Conservation (phyloP, 129 eudicot species). For the Cynara cardunculus region DNA sequence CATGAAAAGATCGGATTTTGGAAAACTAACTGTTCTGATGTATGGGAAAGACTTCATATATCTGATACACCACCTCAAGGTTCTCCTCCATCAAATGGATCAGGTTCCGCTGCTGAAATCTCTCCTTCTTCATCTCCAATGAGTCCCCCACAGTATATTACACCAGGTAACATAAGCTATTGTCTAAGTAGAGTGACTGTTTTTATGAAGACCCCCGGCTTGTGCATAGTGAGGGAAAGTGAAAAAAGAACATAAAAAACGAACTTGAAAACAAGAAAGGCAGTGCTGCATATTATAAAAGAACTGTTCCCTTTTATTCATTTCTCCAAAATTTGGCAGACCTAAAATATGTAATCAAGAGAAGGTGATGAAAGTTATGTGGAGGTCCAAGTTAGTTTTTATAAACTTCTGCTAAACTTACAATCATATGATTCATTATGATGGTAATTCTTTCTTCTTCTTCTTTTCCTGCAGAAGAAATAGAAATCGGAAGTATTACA, state of each 20-base stretch:
- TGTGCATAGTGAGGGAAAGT: too few species aligned
- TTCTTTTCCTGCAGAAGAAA: constrained; percentile 47
- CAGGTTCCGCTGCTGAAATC: constrained; percentile 34
- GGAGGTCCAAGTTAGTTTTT: neutral
- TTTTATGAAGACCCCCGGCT: too few species aligned
- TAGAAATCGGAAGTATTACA: constrained; percentile 51
- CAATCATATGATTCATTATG: neutral
- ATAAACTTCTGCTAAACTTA: neutral
- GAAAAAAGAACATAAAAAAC: too few species aligned
- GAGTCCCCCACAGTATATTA: constrained; percentile 36
- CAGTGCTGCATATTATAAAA: too few species aligned
- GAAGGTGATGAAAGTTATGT: neutral
- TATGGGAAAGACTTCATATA: constrained; percentile 73
- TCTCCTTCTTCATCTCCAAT: constrained; percentile 59
- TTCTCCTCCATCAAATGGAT: constrained; percentile 38
- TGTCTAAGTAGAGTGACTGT: too few species aligned
- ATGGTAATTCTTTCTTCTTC: neutral
- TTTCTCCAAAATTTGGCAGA: too few species aligned
- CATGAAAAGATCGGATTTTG: constrained; percentile 91
- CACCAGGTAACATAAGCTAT: constrained; percentile 49
- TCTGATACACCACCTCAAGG: constrained; percentile 42
- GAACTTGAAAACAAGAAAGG: too few species aligned
- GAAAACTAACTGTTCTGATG: constrained; percentile 94
- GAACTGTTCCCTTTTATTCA: too few species aligned
- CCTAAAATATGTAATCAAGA: too few species aligned